These are phyloP conservation scores for Rhododendron griersonianum DNA, from an alignment of 148 eudicot species.

Conservation along the genomic window DNA sequence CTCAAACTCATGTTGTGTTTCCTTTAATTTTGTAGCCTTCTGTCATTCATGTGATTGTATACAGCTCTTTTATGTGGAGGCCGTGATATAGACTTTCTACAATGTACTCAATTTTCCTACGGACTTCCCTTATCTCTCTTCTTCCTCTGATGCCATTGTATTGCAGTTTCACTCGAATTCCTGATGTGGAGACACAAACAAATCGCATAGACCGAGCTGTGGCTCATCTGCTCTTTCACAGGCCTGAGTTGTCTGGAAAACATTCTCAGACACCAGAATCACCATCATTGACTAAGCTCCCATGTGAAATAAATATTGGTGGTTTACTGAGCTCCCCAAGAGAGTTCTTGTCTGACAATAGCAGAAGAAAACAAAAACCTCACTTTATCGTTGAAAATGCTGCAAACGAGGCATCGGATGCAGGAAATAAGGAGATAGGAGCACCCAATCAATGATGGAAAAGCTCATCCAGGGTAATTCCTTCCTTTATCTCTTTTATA, in stretches of 20 bases:
- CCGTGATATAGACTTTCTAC: neutral
- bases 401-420: conserved; percentile 22
- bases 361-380: conserved; percentile 25
- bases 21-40: neutral
- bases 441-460: conserved; percentile 8
- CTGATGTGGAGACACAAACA: conserved; percentile 54
- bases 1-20: neutral
- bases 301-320: conserved; percentile 20
- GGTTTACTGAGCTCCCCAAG: conserved; percentile 22
- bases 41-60: neutral
- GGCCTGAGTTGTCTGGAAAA: conserved; percentile 47
- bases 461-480: conserved; percentile 39
- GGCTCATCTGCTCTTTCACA: conserved; percentile 78
- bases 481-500: conserved; percentile 30
- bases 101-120: neutral
- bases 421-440: conserved; percentile 21
- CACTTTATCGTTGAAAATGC: conserved; percentile 19
- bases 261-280: conserved; percentile 46
- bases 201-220: conserved; percentile 74
- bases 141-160: neutral
- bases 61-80: neutral
- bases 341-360: conserved; percentile 21
- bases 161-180: conserved; percentile 33
- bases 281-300: conserved; percentile 32
- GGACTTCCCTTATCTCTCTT: neutral